These are phyloP conservation scores for Euphorbia schlechtendalii DNA, from an alignment of 441 rosid species.

Conservation along the genomic window DNA sequence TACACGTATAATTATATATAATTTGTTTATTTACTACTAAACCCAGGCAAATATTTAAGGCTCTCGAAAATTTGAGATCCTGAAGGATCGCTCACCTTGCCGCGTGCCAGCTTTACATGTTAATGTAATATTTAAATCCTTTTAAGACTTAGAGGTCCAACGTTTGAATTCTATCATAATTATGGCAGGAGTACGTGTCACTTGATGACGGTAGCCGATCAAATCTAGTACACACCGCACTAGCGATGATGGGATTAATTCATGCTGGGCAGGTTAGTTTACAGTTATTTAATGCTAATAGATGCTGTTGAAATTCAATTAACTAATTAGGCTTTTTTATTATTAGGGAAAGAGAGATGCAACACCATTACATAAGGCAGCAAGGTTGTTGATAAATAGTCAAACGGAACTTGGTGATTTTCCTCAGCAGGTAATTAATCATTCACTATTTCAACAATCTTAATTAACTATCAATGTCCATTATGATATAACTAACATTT, in stretches of 20 bases:
- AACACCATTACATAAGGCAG: slow-evolving; percentile 40
- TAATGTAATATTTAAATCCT: too few relatives aligned
- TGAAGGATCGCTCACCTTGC: too few relatives aligned
- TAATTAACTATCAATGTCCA: too few relatives aligned
- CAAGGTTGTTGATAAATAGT: slow-evolving; percentile 42
- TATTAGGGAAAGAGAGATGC: slow-evolving; percentile 34
- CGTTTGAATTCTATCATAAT: too few relatives aligned
- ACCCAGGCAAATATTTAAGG: too few relatives aligned
- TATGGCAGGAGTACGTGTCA: slow-evolving; percentile 34
- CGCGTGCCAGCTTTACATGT: too few relatives aligned
- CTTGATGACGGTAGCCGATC: slow-evolving; percentile 34
- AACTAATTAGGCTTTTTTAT: too few relatives aligned
- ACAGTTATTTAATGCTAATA: neutral
- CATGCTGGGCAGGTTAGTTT: slow-evolving; percentile 35
- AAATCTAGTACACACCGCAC: slow-evolving; percentile 37
- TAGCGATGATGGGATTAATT: slow-evolving; percentile 41
- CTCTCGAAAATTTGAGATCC: too few relatives aligned
- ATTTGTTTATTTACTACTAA: too few relatives aligned
- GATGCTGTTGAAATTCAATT: too few relatives aligned
- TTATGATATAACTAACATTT: neutral
- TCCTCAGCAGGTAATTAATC: slow-evolving; percentile 37
- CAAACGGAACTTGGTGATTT: slow-evolving; percentile 41
- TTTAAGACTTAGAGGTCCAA: too few relatives aligned
- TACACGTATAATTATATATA: neutral
- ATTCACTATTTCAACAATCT: neutral